phyloP scores from a whole-genome alignment of 768 basidiomycete genomes.

The Boletus huronensis region DNA sequence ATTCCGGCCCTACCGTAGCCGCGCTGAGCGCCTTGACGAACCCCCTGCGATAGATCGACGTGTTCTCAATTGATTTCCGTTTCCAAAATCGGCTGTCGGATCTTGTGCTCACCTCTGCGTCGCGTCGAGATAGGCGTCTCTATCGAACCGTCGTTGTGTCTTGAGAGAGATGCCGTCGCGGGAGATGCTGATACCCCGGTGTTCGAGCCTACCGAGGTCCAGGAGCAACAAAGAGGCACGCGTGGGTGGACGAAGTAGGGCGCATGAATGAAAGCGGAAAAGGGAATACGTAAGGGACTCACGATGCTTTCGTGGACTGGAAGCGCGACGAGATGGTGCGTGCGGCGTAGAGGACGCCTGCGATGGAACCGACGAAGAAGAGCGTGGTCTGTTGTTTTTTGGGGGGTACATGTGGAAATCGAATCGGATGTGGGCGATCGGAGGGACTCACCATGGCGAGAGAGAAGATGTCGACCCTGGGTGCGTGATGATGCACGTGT shows the following conservation, averaged over 20 bases:
- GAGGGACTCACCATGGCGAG: conserved; percentile 10
- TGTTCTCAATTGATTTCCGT: not conserved
- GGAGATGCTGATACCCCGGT: conserved; percentile 54
- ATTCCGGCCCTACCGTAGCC: conserved; percentile 35
- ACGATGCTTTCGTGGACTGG: conserved; percentile 55
- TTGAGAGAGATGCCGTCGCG: conserved; percentile 62
- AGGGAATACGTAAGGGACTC: conserved; percentile 20
- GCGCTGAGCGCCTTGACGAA: conserved; percentile 51
- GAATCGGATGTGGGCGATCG: not conserved
- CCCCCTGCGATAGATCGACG: conserved; percentile 29
- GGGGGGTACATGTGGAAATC: not conserved
- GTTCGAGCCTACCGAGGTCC: conserved; percentile 35
- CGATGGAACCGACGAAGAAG: conserved; percentile 44
- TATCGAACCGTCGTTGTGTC: conserved; percentile 54
- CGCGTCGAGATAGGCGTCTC: conserved; percentile 67
- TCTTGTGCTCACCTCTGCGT: conserved; percentile 54
- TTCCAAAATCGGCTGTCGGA: not conserved
- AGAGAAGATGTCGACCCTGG: conserved; percentile 19
- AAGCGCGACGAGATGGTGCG: conserved; percentile 41
- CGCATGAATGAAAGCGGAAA: too few relatives aligned
- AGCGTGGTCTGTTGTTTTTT: conserved; percentile 37
- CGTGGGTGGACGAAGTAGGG: too few relatives aligned
- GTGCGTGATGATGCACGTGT: not conserved
- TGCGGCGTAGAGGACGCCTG: conserved; percentile 39
- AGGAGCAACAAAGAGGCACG: not conserved